A percentile compares a stretch with the other conserved stretches of the same genome.
Conservation (phyloP, 352 stramenopile genomes). For the Phytophthora cactorum region DNA sequence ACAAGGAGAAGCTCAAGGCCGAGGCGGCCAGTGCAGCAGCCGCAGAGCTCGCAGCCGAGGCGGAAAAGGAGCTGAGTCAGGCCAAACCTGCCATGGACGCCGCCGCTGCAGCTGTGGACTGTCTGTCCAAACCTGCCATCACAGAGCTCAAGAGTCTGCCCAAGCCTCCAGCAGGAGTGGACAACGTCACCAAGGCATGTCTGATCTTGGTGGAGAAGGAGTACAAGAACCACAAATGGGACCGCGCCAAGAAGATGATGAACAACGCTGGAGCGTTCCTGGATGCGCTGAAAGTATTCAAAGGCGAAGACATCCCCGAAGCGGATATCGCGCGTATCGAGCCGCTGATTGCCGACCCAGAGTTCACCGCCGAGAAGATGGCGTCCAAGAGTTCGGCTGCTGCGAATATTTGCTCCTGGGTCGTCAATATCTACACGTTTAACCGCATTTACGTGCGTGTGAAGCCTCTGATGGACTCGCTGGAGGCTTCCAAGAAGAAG, state of each 20-base stretch:
- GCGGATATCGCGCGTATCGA: constrained; percentile 93
- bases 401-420: constrained; percentile 97
- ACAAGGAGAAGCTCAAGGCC: constrained; percentile 94
- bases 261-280: constrained; percentile 97
- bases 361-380: constrained; percentile 98
- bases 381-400: constrained; percentile 95
- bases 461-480: constrained; percentile 97
- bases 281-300: constrained; percentile 92
- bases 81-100: constrained; percentile 98
- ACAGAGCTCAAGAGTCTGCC: constrained; percentile 97
- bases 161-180: constrained; percentile 95
- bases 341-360: constrained; percentile 92
- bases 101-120: constrained; percentile 94
- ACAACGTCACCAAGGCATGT: constrained; percentile 96
- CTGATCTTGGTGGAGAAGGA: constrained; percentile 98
- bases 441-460: constrained; percentile 99
- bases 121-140: constrained; percentile 96
- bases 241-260: constrained; percentile 99
- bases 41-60: constrained; percentile 92
- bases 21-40: constrained; percentile 92
- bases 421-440: constrained; percentile 98
- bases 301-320: constrained; percentile 95
- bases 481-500: constrained; percentile 95
- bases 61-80: constrained; percentile 95
- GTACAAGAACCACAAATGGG: constrained; percentile 99